A percentile compares a stretch with the other conserved stretches of the same genome.
Conservation (phyloP, 1,284 basidiomycete genomes). For the Somion occarium region DNA sequence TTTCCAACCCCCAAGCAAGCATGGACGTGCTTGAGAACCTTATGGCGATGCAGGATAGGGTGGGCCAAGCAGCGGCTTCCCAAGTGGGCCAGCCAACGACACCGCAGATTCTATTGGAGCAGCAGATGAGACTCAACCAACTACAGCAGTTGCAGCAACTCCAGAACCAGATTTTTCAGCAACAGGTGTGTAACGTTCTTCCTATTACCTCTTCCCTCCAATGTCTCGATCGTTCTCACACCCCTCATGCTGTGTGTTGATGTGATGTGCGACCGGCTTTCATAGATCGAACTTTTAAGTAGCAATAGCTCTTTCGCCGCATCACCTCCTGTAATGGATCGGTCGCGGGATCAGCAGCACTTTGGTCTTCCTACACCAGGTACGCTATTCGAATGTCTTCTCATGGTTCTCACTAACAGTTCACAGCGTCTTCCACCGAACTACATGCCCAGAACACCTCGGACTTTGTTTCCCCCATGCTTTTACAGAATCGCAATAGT, state of each 20-base stretch:
- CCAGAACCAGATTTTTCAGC: slow-evolving; percentile 79
- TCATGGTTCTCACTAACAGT: slow-evolving; percentile 1
- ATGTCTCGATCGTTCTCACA: too few species aligned
- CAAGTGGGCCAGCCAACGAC: slow-evolving; percentile 19
- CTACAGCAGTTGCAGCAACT: slow-evolving; percentile 74
- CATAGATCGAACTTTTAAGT: slow-evolving; percentile 69
- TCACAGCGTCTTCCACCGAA: slow-evolving; percentile 57
- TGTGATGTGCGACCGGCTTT: slow-evolving; percentile 1
- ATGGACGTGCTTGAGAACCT: slow-evolving; percentile 49
- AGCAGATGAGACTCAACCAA: slow-evolving; percentile 68
- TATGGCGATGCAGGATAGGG: slow-evolving; percentile 36
- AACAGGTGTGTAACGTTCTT: slow-evolving; percentile 49
- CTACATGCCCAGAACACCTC: slow-evolving; percentile 54
- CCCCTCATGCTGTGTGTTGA: too few species aligned
- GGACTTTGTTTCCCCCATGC: slow-evolving; percentile 62
- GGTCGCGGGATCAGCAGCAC: slow-evolving; percentile 30
- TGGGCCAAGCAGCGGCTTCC: slow-evolving; percentile 13
- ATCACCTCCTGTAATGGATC: slow-evolving; percentile 30
- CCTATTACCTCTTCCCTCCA: too few species aligned
- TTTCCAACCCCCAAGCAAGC: slow-evolving; percentile 26
- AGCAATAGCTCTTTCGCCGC: slow-evolving; percentile 37
- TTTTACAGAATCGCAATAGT: slow-evolving; percentile 32
- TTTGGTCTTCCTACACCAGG: slow-evolving; percentile 61
- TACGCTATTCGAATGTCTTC: slow-evolving; percentile 27
- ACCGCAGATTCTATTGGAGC: slow-evolving; percentile 44